Evolutionary conservation across 768 basidiomycete species (phyloP), one percentile per base, ranked within the genome.

Genomic region (Podaxis sp.): DNA sequence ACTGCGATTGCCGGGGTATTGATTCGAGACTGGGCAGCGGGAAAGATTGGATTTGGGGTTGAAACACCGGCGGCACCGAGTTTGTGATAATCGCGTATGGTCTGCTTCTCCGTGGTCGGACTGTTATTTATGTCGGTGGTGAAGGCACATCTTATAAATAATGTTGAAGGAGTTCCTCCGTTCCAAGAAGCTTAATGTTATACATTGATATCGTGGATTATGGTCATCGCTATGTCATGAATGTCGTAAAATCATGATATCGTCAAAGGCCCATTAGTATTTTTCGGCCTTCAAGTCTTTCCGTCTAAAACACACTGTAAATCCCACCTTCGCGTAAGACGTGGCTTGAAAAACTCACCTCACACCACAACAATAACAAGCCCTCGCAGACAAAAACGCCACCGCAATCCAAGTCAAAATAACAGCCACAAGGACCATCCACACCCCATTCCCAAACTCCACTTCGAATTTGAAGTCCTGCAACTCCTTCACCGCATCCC

Each of bases 1-100:
- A 89, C 85, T 24, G 90, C 93, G 7, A 89, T 95, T 60, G 93
- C 90, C 0, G 95, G 95, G n/a, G 85, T 91, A 33, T 73, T 96
- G 70, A 90, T 96, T 67, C 78, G 84, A 54, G 85, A 93, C 58
- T 96, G 95, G 95, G 89, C 80, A 4, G 83, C 87, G 44, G 81
- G 84, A 36, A 86, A 79, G 71, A 79, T 84, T 44, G 68, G 72
- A 30, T 81, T 81, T 64, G 61, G 22, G 2, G 40, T 17, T n/a
- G 44, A 38, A 15, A 28, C 55, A 30, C 24, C 11, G 2, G 10
- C 51, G 12, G 36, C 28, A 13, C 52, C 60, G n/a, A 62, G 33
- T 44, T 46, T 62, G 52, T 62, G 40, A 62, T 37, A 5, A 15
- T 33, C 33, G 33, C 33, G 33, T 33, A 33, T 33, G 33, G 10